Base-by-base conservation (phyloP, 192 early-diverging fungal species). In the Spizellomyces punctatus region DNA sequence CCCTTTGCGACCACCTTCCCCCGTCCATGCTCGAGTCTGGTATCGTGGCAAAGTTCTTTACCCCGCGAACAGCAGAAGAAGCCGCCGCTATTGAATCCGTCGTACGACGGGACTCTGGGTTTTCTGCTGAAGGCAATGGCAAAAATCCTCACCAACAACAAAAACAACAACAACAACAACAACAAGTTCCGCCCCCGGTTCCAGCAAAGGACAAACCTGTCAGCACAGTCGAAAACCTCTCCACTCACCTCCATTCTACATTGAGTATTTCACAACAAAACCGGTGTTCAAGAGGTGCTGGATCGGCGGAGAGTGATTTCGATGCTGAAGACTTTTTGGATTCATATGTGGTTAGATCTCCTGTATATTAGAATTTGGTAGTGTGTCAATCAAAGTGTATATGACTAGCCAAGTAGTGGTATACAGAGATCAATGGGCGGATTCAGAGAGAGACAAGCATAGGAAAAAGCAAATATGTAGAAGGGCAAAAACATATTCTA, bases 11-110 rank as follows among this genome's bases (percentile, higher is more conserved):
- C 6, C 4, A 49, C 17, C 36, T 58, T 21, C 52, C 66, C 10
- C n/a, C 66, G 0, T 41, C 66, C 47, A 58, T 67, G 66, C 21
- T 19, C 8, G 52, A 59, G 5, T 45, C n/a, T 22, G 50, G 14
- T 17, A 57, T 65, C 16, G 46, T 65, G 6, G 49, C 45, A 16
- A 45, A n/a, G 21, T 65, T 65, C 64, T 65, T 65, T 48, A 10
- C 42, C 17, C 27, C 64, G 46, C 60, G 60, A 6, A 62, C 60
- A 16, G 60, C n/a, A 17, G 19, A 62, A 5, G 60, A 62, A 41
- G 54, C 54, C 21, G 7, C 54, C n/a, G 6, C 54, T 22, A 56
- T 56, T 22, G 54, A 56, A 22, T 5, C 17, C 42, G 59, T 27
- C 6, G 14, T 17, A 27, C 59, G 59, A 6, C 17, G 41, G 14